phyloP scores from a whole-genome alignment of 257 asterid genomes.

The Ilex aquifolium region DNA sequence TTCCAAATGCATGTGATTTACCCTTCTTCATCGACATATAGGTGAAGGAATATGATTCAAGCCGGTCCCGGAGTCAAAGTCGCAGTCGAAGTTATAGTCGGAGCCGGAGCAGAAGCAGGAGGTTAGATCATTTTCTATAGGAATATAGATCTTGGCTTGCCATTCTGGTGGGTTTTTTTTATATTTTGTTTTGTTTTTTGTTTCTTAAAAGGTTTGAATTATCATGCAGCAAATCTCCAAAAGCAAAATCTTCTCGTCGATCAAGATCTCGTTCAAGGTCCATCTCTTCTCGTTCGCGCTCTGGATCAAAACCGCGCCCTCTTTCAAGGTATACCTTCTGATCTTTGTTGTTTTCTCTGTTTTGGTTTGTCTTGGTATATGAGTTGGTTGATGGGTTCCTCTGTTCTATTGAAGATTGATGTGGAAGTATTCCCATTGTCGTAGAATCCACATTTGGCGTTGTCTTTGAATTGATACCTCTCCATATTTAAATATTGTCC shows the following conservation, averaged over 20 bases:
- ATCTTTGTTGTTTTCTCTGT: conserved; percentile 5
- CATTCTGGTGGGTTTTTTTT: no score
- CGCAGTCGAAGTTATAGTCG: conserved; percentile 58
- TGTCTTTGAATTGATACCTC: no score
- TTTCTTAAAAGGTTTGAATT: conserved; percentile 10
- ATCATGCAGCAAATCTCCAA: conserved; percentile 83
- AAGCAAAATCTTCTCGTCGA: conserved; percentile 60
- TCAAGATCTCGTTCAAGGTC: conserved; percentile 62
- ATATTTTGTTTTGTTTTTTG: not conserved
- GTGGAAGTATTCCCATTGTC: no score
- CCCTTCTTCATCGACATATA: conserved; percentile 15
- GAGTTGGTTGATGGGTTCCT: not conserved
- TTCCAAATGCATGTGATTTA: not conserved
- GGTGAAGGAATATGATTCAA: conserved; percentile 90
- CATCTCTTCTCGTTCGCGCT: conserved; percentile 32
- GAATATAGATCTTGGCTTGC: no score
- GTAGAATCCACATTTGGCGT: no score
- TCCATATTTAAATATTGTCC: no score
- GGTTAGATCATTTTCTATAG: conserved; percentile 26
- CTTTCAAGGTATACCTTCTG: conserved; percentile 51
- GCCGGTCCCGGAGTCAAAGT: conserved; percentile 54
- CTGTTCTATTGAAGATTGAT: not conserved
- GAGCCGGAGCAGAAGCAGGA: conserved; percentile 83
- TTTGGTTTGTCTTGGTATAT: not conserved
- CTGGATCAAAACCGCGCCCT: conserved; percentile 53